Base-by-base conservation (phyloP, 2,329 filamentous ascomycete genomes). In the Clonostachys rhizophaga region DNA sequence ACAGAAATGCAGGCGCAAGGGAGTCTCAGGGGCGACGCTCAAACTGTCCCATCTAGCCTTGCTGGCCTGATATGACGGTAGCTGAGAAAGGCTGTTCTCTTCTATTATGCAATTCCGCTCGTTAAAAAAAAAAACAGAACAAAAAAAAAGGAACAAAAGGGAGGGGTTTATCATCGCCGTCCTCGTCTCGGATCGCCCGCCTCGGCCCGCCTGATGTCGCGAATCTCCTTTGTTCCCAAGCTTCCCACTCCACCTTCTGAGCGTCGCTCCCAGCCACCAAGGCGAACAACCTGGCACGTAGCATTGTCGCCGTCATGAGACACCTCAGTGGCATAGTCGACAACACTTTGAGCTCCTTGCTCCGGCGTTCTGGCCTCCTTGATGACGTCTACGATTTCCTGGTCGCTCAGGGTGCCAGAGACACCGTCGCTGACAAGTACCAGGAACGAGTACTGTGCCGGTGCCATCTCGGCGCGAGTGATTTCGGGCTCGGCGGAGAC, bases 401-500 rank as follows among this genome's bases (percentile, higher is more conserved):
- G 92, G 61, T 99, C 94, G 47, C 79, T 83, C 18, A 97, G 72
- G 14, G 87, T 88, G 7, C 89, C 92, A 17, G 86, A 92, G 10
- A 99, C 83, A 24, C 94, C 94, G 64, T 99, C 94, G 3, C 83
- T 88, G 64, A 95, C 82, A 42, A 99, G 78, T 2, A 95, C 89
- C 45, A 97, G 64, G 67, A 99, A 99, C 4, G 84, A 84, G 67
- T 90, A 96, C 64, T 96, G 86, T 0, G 89, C 91, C 0, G 92
- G 86, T 0, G 78, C 78, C 51, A 97, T 75, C 53, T 96, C 89
- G 12, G 91, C 73, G 35, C 87, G 83, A 2, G 81, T 83, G 50
- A 96, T 83, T 60, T 97, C 91, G 0, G 94, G 94, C 67, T 99
- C 94, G 2, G 94, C 94, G 5, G 87, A 91, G 12, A 99, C 92